phyloP scores from a whole-genome alignment of 2,329 filamentous ascomycete genomes.

The Onygena corvina region DNA sequence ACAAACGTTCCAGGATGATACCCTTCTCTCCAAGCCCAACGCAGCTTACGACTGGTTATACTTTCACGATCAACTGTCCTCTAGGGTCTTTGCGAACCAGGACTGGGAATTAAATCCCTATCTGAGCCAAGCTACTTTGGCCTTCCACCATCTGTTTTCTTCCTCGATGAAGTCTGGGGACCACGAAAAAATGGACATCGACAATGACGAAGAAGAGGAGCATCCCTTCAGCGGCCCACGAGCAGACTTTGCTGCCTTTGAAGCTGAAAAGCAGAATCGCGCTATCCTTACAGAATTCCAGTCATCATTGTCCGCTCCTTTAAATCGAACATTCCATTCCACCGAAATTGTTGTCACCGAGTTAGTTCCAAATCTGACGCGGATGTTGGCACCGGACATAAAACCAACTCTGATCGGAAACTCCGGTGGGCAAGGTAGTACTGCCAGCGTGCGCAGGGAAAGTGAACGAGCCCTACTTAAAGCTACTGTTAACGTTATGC shows the following conservation, averaged over 20 bases:
- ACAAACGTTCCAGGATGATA: slow-evolving; percentile 86
- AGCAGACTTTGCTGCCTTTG: slow-evolving; percentile 69
- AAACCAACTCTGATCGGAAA: slow-evolving; percentile 79
- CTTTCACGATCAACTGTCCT: slow-evolving; percentile 77
- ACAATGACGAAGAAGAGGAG: slow-evolving; percentile 40
- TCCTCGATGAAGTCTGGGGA: slow-evolving; percentile 50
- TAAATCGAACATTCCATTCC: slow-evolving; percentile 68
- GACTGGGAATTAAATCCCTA: slow-evolving; percentile 90
- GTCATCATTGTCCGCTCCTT: slow-evolving; percentile 54
- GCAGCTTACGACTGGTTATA: slow-evolving; percentile 86
- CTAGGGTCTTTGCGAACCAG: slow-evolving; percentile 66
- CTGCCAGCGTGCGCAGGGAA: slow-evolving; percentile 79
- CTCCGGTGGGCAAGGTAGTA: slow-evolving; percentile 50
- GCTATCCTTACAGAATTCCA: slow-evolving; percentile 63
- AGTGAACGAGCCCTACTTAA: slow-evolving; percentile 69
- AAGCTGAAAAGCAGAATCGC: slow-evolving; percentile 67
- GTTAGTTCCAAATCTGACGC: slow-evolving; percentile 70
- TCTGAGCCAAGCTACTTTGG: slow-evolving; percentile 71
- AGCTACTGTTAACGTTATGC: slow-evolving; percentile 68
- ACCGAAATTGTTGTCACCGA: slow-evolving; percentile 66
- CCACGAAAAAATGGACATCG: slow-evolving; percentile 29
- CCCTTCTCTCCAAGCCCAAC: slow-evolving; percentile 75
- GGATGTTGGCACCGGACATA: slow-evolving; percentile 76
- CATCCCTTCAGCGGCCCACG: slow-evolving; percentile 69
- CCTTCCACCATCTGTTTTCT: slow-evolving; percentile 84